Base-by-base conservation (phyloP, 2,329 filamentous ascomycete species). In the Colletotrichum aenigma region DNA sequence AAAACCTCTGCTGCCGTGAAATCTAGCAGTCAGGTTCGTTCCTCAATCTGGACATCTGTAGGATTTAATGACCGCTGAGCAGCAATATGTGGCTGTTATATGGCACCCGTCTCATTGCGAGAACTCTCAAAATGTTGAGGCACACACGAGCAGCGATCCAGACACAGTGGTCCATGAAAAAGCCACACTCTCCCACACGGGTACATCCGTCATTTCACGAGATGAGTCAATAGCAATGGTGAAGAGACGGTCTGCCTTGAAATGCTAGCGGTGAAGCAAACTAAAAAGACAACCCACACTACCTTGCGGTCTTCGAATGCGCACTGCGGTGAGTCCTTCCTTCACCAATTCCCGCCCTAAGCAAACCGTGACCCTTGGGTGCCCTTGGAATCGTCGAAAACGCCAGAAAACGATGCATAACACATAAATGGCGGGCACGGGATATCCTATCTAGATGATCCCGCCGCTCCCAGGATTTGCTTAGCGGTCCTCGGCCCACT, bases 401-500 rank as follows among this genome's bases (percentile, higher is more conserved):
- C 74, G 74, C 76, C 68, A 61, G 48, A 73, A 75, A 66, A 38
- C 70, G 66, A 76, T 76, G 70, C 70, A 75, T 75, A 58, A 75
- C 66, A 74, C 36, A 66, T 71, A 61, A 75, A 55, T 26, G 52
- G 71, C 67, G 43, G 56, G 30, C 32, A 36, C 58, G 38, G 62
- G 36, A 69, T 66, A 26, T 48, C 32, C 62, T n/a, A 26, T 32
- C 79, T 48, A 34, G 68, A 34, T 30, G 48, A 26, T 70, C 56
- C 68, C 68, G 18, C 56, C 69, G 61, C 30, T 28, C 18, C 15
- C 26, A 21, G 34, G n/a, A 48, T 26, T 60, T 28, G 18, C 34
- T 89, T 90, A 94, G 80, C 93, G 92, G 80, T 97, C 95, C 89
- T 97, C 95, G 61, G 95, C 95, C 95, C 95, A 97, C 87, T 97